Evolutionary conservation across 768 basidiomycete genomes (phyloP), one percentile per base, ranked within the genome.

Genomic region (Psilocybe cubensis): DNA sequence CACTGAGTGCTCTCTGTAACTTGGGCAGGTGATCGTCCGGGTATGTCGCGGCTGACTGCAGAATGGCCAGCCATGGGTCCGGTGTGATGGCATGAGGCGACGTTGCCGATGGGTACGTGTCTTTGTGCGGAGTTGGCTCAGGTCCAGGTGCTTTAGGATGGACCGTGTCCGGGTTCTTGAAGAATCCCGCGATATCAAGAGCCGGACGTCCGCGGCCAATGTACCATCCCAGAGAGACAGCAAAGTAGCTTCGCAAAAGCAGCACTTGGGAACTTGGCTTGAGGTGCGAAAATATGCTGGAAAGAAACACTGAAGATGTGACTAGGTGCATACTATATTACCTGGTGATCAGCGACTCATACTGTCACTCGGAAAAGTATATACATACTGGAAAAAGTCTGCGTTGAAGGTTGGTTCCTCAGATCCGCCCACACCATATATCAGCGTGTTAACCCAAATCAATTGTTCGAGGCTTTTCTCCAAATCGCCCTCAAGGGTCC

Each of bases 41-140:
- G 62, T 87, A 80, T 6, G 76, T 74, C 47, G 87, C 63, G 1
- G 84, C 73, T 4, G 72, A 76, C 42, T 83, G 76, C 24, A 87
- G 66, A 63, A 89, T 69, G 18, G 79, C 67, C 12, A 79, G 70
- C 88, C 87, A 89, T 3, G 82, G 75, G 62, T 87, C 86, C 11
- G 85, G 80, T 10, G 71, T 77, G 14, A 68, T 33, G 0, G 74
- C 71, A 38, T 64, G 71, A 2, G 68, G 68, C 4, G 79, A 76
- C 6, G 55, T 49, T 38, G 70, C 28, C 25, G 61, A 63, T 35
- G 61, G 73, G 46, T 61, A 54, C 18, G 61, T 66, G 47, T 10
- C 51, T 20, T 46, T 63, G 62, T 57, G 58, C 20, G 60, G 74
- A 50, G 31, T 57, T 2, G 70, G 70, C 43, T 62, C 54, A 14